Base-by-base conservation (phyloP, 106 monocot species). In the Allium sativum region DNA sequence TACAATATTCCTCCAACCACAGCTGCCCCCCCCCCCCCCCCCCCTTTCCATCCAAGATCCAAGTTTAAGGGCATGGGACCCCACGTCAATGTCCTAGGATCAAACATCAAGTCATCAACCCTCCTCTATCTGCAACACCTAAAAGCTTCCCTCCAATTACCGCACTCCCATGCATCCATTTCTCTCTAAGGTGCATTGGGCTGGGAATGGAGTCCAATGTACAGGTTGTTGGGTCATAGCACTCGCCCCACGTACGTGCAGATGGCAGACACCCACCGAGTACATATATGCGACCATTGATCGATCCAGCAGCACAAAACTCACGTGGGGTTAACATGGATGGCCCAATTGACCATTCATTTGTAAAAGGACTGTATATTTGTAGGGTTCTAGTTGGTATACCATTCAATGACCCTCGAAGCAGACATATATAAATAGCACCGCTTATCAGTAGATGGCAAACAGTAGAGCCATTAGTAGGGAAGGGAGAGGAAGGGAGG, bases 91-190 rank as follows among this genome's bases (percentile, higher is more conserved):
- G 45, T 50, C 8, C 17, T 68, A 8, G 86, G 83, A 53, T 89
- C 81, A 48, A 78, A 89, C 31, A 65, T 65, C 10, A 93, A 48
- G 76, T 86, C 31, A 65, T 65, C 10, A 93, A 48, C 6, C 89
- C 93, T 1, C 93, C 93, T 1, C 82, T 82, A 56, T 93, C 88
- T 20, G 80, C 85, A 70, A 89, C 69, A 10, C 85, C 93, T 6
- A 93, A 72, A n/a, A 93, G 56, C 72, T 62, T 77, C 60, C 85
- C 78, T 15, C 64, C 78, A 9, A 93, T 64, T 14, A 89, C 82
- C 10, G 65, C 89, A 62, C 62, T 73, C 1, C 89, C 89, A 71
- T 83, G 89, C 82, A 89, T 89, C 89, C 85, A 89, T 74, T 75
- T 89, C 61, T 86, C 69, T 43, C 85, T 75, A 20, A 85, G 12